Conservation (phyloP, 106 monocot species). For the Dendrobium catenatum region DNA sequence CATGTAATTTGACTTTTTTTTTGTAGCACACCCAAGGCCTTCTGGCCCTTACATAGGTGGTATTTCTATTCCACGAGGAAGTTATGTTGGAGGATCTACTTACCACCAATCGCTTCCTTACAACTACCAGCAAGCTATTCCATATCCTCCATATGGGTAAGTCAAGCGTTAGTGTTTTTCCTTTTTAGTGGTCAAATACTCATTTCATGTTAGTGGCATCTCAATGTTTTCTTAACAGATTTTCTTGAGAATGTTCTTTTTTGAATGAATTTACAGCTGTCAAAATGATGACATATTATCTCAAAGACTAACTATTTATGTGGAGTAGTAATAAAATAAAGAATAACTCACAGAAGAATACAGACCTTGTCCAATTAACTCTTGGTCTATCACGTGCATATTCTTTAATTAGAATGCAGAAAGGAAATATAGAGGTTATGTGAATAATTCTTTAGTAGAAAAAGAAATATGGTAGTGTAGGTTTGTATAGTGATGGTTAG, state of each 20-base stretch:
- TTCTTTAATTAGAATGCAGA: neutral
- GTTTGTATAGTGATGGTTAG: neutral
- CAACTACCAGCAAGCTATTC: conserved; percentile 46
- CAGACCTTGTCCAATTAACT: neutral
- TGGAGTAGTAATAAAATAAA: neutral
- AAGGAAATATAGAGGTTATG: neutral
- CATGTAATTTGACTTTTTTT: conserved; percentile 14
- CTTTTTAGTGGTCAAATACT: neutral
- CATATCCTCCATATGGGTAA: conserved; percentile 51
- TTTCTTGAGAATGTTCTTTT: neutral
- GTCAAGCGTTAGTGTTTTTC: conserved; percentile 6
- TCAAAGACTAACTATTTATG: neutral
- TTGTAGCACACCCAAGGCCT: conserved; percentile 31
- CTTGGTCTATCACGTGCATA: neutral
- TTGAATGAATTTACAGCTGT: neutral
- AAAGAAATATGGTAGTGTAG: neutral
- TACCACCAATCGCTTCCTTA: conserved; percentile 39
- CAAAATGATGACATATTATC: neutral
- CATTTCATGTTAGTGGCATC: conserved; percentile 4
- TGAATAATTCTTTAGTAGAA: neutral
- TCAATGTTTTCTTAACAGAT: neutral
- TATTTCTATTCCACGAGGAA: conserved; percentile 34
- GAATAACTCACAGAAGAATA: neutral
- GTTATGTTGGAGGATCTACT: conserved; percentile 39
- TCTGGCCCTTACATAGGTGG: conserved; percentile 35